Base-by-base conservation (phyloP, 1,284 basidiomycete species). In the Wolfiporia cocos region DNA sequence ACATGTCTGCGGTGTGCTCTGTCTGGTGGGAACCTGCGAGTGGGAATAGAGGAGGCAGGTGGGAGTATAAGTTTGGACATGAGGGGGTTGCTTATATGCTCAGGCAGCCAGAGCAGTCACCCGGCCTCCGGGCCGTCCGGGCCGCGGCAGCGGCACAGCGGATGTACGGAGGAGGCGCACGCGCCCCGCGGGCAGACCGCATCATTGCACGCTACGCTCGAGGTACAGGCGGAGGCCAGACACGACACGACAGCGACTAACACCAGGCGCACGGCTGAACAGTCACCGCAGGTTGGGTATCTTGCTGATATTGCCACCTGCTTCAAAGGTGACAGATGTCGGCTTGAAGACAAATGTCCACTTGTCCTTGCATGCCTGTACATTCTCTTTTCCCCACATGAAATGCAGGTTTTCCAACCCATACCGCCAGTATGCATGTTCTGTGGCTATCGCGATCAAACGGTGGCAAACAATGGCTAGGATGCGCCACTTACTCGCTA, bases 341-440 rank as follows among this genome's bases (percentile, higher is more conserved):
- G 45, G 12, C 10, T 29, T 33, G 34, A 61, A 56, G 10, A 40
- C 19, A 42, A 61, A 59, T 5, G 45, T 49, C 59, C 59, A 61
- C 41, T 61, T 61, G 21, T 56, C 48, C 11, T 48, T 42, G 33
- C 50, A 49, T 0, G 53, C 43, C 6, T 43, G 11, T 5, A 58
- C 29, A 1, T 14, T 20, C 7, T 54, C 47, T 5, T 50, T 43
- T 17, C 59, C 59, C 56, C 56, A 59, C 17, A 32, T 23, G 37
- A 58, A 53, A 1, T 26, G 32, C 9, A 59, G 38, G 12, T 40
- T 47, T 36, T 52, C 33, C 28, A 22, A 40, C 5, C 55, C 56
- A 39, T 54, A 58, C 2, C 15, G n/a, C 58, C 58, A 59, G 1
- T 31, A 17, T 9, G 34, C 37, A 4, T 47, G 47, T 5, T 39